A percentile compares a stretch with the other conserved stretches of the same genome.
These are phyloP conservation scores for Carallia brachiata DNA, from an alignment of 345 rosid genomes.

Conservation along the genomic window DNA sequence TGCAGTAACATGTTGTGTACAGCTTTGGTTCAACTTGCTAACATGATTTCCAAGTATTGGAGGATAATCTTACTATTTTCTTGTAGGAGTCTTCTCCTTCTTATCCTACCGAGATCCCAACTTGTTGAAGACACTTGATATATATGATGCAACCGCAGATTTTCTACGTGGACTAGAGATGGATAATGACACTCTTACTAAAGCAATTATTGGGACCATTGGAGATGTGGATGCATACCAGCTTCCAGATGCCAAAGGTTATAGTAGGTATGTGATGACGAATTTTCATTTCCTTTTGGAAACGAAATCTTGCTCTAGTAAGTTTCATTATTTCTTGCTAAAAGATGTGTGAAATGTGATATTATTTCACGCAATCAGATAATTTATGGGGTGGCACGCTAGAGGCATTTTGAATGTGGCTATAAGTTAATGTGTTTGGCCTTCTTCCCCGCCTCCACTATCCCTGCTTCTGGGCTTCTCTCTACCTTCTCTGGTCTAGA, in stretches of 20 bases:
- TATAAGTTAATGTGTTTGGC: too few species aligned
- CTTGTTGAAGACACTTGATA: conserved; percentile 81
- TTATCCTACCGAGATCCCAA: conserved; percentile 94
- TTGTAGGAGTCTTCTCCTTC: conserved; percentile 73
- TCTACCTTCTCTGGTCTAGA: neutral
- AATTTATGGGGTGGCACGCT: neutral
- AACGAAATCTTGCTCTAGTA: neutral
- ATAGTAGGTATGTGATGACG: conserved; percentile 61
- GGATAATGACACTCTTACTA: conserved; percentile 81
- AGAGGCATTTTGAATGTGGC: neutral
- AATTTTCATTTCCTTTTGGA: neutral
- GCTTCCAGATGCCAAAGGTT: conserved; percentile 98
- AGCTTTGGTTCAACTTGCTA: neutral
- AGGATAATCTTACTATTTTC: conserved; percentile 5
- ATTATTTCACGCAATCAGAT: too few species aligned
- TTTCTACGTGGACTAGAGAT: conserved; percentile 74
- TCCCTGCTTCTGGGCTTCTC: neutral
- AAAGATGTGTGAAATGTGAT: neutral
- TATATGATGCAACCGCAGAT: conserved; percentile 81
- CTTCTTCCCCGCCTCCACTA: neutral
- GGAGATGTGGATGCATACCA: conserved; percentile 96
- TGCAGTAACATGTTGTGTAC: conserved; percentile 15
- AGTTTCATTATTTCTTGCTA: neutral
- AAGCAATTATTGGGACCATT: conserved; percentile 94
- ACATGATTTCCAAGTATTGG: conserved; percentile 13